Evolutionary conservation across 768 basidiomycete species (phyloP).

Genomic region (Boletus subparvulus): DNA sequence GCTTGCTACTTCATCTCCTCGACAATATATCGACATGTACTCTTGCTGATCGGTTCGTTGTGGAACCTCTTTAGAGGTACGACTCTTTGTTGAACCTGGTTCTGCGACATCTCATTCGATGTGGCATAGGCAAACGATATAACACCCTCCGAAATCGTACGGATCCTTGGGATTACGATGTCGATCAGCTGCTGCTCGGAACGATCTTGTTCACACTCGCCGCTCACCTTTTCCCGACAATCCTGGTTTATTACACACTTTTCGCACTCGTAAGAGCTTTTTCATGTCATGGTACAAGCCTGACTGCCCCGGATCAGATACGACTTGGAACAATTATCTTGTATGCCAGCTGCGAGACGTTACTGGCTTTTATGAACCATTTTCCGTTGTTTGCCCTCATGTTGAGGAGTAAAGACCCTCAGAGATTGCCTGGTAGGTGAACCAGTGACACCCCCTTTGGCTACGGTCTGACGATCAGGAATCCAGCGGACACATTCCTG

Average conservation of each 20-base stretch:
- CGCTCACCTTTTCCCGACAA: conserved; percentile 81
- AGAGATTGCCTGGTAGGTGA: conserved; percentile 70
- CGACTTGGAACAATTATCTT: conserved; percentile 54
- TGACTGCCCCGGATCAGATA: conserved; percentile 37
- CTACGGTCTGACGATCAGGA: neutral
- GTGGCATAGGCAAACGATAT: conserved; percentile 71
- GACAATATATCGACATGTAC: conserved; percentile 58
- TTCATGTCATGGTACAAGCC: neutral
- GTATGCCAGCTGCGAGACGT: conserved; percentile 62
- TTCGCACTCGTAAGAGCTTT: conserved; percentile 60
- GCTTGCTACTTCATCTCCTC: conserved; percentile 66
- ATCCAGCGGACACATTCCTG: conserved; percentile 30
- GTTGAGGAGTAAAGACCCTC: conserved; percentile 80
- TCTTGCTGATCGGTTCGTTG: conserved; percentile 59
- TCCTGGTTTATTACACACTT: conserved; percentile 79
- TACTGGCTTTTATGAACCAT: conserved; percentile 81
- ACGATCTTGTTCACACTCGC: conserved; percentile 85
- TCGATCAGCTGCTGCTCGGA: conserved; percentile 94
- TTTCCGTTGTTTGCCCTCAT: conserved; percentile 91
- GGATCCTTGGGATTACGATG: conserved; percentile 87
- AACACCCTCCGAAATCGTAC: conserved; percentile 86
- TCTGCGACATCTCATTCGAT: neutral
- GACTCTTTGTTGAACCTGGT: conserved; percentile 9
- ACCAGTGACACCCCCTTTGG: neutral
- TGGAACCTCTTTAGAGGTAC: conserved; percentile 91